Base-by-base conservation (phyloP, 2,329 filamentous ascomycete genomes). In the Fusarium fujikuroi region DNA sequence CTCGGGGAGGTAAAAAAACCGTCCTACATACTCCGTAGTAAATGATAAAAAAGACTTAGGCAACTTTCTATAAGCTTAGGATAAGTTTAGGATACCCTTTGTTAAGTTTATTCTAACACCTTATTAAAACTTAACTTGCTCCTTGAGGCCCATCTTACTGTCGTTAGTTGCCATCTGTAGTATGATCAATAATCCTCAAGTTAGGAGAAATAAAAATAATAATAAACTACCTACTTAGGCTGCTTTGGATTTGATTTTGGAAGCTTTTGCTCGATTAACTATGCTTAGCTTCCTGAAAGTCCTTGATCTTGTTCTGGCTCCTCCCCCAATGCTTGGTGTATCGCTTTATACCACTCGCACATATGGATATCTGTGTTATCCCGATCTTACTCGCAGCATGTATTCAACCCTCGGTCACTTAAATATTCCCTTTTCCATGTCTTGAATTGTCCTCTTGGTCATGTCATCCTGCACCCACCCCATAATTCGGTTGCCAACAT, bases 391-490 rank as follows among this genome's bases (percentile, higher is more conserved):
- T 54, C 28, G 15, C 15, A 49, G 32, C 25, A 39, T 47, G 43
- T 14, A 21, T 46, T 19, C 18, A 50, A 46, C n/a, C n/a, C 18
- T 19, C 16, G 15, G 11, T 42, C 21, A 52, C 23, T 49, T 37
- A 7, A 10, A 66, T 16, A 7, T 23, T 67, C 30, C 64, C 34
- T 61, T 64, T 36, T 67, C 70, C 74, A 80, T 75, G 9, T 77
- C 76, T 34, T 80, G 52, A 62, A 81, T 79, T 9, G 83, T 79
- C 75, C 84, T 81, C 76, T 83, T 84, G 7, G 83, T 84, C 73
- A 86, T 78, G 75, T 92, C 90, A 53, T 92, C 91, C 34, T 88
- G 84, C 8, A 94, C 88, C 93, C 93, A 96, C 23, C 85, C 84
- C 71, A 91, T 86, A 64, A 96, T 89, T 66, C 90, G 84, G 36